phyloP scores from a whole-genome alignment of 75 land plant species.

The Sequoia sempervirens region DNA sequence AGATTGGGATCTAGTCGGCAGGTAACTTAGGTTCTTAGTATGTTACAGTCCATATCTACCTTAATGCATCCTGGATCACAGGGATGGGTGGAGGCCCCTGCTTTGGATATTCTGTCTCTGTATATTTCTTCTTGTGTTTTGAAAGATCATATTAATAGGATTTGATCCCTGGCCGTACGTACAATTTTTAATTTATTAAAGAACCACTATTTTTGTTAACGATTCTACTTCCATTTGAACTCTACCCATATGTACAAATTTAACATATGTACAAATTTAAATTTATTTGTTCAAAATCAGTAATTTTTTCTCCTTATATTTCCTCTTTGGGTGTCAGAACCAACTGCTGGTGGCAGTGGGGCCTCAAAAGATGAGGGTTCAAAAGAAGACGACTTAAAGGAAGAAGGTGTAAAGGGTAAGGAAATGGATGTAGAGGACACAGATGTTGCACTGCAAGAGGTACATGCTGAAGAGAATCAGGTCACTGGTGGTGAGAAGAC shows the following conservation, averaged over 20 bases:
- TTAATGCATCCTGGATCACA: neutral
- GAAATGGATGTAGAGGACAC: neutral
- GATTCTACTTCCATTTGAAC: neutral
- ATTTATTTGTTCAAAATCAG: neutral
- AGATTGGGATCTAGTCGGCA: neutral
- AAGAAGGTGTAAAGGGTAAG: neutral
- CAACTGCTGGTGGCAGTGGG: neutral
- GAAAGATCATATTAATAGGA: neutral
- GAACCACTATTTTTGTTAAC: too few species aligned
- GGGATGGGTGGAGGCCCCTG: neutral
- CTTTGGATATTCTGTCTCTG: neutral
- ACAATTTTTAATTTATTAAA: neutral
- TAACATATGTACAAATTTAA: too few species aligned
- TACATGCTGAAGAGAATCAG: neutral
- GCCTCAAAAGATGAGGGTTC: neutral
- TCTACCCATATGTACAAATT: neutral
- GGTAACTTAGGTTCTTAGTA: neutral
- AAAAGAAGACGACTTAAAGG: neutral
- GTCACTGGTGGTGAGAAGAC: neutral
- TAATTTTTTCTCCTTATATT: neutral
- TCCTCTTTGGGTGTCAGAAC: neutral
- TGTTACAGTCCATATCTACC: neutral
- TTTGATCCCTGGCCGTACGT: neutral
- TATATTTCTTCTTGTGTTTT: neutral
- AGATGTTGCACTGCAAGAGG: neutral